Evolutionary conservation across 1,139 yeast genomes (phyloP).

Genomic region (Magnusiomyces paraingens): DNA sequence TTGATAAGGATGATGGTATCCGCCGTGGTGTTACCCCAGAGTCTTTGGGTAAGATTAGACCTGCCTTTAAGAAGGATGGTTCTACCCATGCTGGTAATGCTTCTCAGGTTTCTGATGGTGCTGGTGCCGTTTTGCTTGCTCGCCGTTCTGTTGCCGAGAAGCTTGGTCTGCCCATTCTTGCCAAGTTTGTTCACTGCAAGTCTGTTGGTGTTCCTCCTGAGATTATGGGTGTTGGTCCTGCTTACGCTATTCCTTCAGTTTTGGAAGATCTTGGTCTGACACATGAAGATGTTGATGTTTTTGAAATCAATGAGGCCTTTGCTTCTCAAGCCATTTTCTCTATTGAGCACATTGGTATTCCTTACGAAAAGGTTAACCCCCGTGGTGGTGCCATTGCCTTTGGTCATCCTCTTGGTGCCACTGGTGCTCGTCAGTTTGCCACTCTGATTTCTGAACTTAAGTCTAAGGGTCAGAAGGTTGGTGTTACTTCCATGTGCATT

Average conservation of each 20-base stretch:
- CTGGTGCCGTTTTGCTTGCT: constrained; percentile 81
- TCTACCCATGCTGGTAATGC: constrained; percentile 93
- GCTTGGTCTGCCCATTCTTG: constrained; percentile 59
- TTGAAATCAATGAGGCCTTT: constrained; percentile 92
- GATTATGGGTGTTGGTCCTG: constrained; percentile 97
- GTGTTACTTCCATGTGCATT: constrained; percentile 92
- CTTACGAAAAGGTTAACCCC: constrained; percentile 69
- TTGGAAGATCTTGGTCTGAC: constrained; percentile 59
- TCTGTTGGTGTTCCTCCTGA: constrained; percentile 93
- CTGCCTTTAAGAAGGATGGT: constrained; percentile 85
- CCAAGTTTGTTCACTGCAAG: constrained; percentile 69
- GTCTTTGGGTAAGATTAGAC: constrained; percentile 64
- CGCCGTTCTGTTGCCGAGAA: constrained; percentile 82
- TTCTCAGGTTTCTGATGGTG: constrained; percentile 93
- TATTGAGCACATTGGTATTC: constrained; percentile 58
- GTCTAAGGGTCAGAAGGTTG: constrained; percentile 61
- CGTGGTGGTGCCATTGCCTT: constrained; percentile 95
- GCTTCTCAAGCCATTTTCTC: constrained; percentile 90
- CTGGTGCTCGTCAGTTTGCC: constrained; percentile 93
- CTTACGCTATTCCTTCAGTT: constrained; percentile 81
- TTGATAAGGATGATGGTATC: constrained; percentile 85
- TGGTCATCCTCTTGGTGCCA: constrained; percentile 94
- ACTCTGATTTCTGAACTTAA: constrained; percentile 76
- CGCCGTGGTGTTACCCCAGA: constrained; percentile 79
- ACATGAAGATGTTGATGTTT: constrained; percentile 61